A percentile compares a stretch with the other conserved stretches of the same genome.
These are phyloP conservation scores for Voacanga thouarsii DNA, from an alignment of 257 asterid genomes.

Conservation along the genomic window DNA sequence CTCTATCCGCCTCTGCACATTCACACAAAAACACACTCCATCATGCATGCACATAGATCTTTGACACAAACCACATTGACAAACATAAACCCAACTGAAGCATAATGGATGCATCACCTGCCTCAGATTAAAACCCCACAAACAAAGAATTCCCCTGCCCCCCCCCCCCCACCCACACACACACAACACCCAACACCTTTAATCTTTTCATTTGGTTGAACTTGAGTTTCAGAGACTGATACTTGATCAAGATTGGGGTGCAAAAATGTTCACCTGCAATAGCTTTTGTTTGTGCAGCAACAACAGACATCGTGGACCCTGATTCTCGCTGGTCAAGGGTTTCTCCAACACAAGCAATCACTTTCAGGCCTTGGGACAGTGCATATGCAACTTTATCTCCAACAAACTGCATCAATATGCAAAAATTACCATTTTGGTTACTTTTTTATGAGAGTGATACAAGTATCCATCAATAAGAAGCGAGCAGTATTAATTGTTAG, in stretches of 20 bases:
- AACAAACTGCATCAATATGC: slow-evolving; percentile 47
- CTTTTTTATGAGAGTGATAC: not conserved
- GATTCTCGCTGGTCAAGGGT: slow-evolving; percentile 93
- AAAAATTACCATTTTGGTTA: not conserved
- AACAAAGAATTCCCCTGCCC: not conserved
- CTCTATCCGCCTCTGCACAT: not conserved
- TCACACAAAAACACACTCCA: not conserved
- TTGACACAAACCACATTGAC: not conserved
- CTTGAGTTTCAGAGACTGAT: not conserved
- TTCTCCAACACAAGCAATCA: slow-evolving; percentile 95
- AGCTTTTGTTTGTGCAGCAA: slow-evolving; percentile 90
- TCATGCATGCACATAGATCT: not conserved
- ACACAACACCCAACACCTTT: no score
- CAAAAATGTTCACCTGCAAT: slow-evolving; percentile 58
- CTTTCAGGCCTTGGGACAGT: slow-evolving; percentile 84
- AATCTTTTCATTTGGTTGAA: not conserved
- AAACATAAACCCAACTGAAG: not conserved
- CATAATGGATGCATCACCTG: no score
- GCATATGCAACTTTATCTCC: slow-evolving; percentile 97
- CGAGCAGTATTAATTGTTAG: not conserved
- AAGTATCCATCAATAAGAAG: not conserved
- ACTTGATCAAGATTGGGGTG: slow-evolving; percentile 3
- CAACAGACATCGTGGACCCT: slow-evolving; percentile 80
- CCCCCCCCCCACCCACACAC: no score
- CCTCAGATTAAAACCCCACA: not conserved